Conservation (phyloP, 2,329 filamentous ascomycete species). For the Septoria linicola region DNA sequence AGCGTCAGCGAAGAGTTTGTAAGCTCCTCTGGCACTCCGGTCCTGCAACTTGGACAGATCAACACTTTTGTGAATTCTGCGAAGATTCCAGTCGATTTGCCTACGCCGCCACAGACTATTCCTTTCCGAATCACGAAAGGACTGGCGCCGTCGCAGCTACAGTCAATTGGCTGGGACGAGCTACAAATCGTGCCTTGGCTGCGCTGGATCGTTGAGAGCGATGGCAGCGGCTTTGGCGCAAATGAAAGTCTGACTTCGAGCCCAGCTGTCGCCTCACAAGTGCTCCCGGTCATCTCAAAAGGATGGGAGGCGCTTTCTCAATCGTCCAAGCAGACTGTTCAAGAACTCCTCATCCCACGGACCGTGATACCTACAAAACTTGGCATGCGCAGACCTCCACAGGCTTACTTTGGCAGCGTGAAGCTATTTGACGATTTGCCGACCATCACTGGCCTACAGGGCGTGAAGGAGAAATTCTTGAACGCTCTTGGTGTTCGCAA, state of each 20-base stretch:
- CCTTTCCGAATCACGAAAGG: conserved; percentile 78
- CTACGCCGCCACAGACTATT: conserved; percentile 76
- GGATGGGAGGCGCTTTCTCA: conserved; percentile 79
- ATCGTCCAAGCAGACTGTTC: conserved; percentile 64
- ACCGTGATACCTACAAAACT: conserved; percentile 85
- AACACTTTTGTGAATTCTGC: conserved; percentile 71
- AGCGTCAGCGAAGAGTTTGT: conserved; percentile 56
- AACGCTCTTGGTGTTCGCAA: conserved; percentile 83
- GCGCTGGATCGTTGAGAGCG: conserved; percentile 70
- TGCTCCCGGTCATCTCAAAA: conserved; percentile 80
- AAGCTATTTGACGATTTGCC: conserved; percentile 93
- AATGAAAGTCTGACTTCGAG: conserved; percentile 70
- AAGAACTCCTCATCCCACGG: conserved; percentile 62
- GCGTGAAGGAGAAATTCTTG: conserved; percentile 88
- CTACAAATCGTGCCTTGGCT: conserved; percentile 85
- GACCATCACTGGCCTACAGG: conserved; percentile 70
- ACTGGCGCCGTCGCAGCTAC: conserved; percentile 66
- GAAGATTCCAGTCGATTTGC: conserved; percentile 77
- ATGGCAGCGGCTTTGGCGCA: conserved; percentile 58
- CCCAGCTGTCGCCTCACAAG: conserved; percentile 70
- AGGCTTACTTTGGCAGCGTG: conserved; percentile 91
- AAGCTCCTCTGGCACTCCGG: conserved; percentile 59
- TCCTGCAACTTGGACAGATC: conserved; percentile 76
- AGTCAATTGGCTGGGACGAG: conserved; percentile 81
- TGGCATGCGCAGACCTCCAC: conserved; percentile 80